Evolutionary conservation across 73 alveolate species (phyloP).

Genomic region (Paramecium pentaurelia): DNA sequence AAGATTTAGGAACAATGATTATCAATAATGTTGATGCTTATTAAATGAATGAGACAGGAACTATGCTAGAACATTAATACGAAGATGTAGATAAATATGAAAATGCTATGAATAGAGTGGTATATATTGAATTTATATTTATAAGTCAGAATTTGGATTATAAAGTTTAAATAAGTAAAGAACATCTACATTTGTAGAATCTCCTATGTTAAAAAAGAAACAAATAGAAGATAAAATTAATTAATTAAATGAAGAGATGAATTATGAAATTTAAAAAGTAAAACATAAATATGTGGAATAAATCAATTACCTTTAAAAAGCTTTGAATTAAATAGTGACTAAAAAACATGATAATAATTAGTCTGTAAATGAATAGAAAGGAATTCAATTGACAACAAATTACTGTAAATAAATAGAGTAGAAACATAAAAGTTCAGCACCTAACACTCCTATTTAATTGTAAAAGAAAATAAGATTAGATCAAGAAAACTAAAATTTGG

Average conservation of each 20-base stretch:
- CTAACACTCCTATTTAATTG: not conserved
- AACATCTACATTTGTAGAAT: not conserved
- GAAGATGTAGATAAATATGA: not conserved
- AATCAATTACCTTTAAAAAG: not conserved
- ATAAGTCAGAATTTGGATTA: not conserved
- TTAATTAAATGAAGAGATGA: not conserved
- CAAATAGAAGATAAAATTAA: not conserved
- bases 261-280: not conserved
- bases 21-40: not conserved
- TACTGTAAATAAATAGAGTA: not conserved
- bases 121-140: not conserved
- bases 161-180: not conserved
- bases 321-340: not conserved
- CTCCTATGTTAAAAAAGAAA: not conserved
- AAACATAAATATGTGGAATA: slow-evolving; percentile 10
- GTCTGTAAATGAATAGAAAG: not conserved
- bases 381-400: not conserved
- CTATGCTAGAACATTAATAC: slow-evolving; percentile 51
- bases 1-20: slow-evolving; percentile 11
- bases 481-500: not conserved
- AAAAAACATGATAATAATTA: not conserved
- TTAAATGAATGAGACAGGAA: slow-evolving; percentile 53
- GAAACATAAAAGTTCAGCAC: not conserved
- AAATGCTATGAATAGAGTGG: slow-evolving; percentile 3
- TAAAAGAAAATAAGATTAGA: not conserved